Percentiles rank a stretch among this genome's conserved stretches.
phyloP scores from a whole-genome alignment of 169 alveolate genomes.

The Eimeria praecox region DNA sequence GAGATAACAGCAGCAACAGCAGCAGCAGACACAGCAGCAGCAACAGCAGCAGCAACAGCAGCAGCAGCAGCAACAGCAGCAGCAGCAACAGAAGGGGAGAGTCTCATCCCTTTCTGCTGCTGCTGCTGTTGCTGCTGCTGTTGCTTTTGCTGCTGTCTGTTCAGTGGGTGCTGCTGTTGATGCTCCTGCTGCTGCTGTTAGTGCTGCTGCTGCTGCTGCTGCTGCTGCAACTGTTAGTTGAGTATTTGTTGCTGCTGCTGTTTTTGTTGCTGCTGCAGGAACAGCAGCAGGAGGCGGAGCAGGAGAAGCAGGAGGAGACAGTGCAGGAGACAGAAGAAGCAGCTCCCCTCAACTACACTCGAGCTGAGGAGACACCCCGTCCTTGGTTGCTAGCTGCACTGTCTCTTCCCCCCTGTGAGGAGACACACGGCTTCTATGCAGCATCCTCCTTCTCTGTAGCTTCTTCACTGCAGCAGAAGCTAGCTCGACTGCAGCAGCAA shows the following conservation, averaged over 20 bases:
- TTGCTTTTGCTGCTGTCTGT: too few relatives aligned
- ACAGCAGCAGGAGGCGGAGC: constrained; percentile 83
- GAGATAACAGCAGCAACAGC: background rate
- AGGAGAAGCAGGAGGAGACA: constrained; percentile 81
- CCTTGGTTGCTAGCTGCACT: constrained; percentile 73
- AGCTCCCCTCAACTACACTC: constrained; percentile 61
- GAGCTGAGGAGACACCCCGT: constrained; percentile 57
- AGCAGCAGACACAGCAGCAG: background rate
- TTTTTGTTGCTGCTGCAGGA: constrained; percentile 69
- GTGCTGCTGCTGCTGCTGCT: too few relatives aligned
- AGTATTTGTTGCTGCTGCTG: background rate
- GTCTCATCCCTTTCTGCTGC: background rate
- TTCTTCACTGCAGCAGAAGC: constrained; percentile 71
- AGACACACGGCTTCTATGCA: constrained; percentile 72
- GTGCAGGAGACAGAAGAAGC: constrained; percentile 73
- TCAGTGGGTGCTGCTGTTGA: too few relatives aligned
- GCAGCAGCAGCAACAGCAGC: background rate
- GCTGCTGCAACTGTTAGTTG: background rate
- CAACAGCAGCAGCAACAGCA: background rate
- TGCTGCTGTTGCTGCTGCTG: constrained; percentile 16
- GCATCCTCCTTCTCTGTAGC: constrained; percentile 38
- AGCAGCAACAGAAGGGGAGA: background rate
- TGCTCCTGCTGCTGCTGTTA: too few relatives aligned
- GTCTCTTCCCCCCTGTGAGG: constrained; percentile 44
- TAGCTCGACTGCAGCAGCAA: constrained; percentile 47